Evolutionary conservation across 176 grass and related monocot genomes (phyloP).

Genomic region (Oryza australiensis): DNA sequence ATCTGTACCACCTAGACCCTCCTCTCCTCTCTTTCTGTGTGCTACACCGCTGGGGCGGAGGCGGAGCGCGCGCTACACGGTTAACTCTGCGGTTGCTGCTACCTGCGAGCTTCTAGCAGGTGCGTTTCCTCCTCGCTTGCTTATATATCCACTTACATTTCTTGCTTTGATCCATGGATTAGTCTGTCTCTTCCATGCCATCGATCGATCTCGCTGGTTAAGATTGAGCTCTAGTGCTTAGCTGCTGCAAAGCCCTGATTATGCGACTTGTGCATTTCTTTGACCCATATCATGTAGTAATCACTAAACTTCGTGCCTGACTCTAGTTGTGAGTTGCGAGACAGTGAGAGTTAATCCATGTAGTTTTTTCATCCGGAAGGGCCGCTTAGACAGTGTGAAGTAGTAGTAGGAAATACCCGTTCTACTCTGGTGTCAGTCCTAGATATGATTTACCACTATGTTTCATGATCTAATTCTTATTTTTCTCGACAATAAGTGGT

Average conservation of each 20-base stretch:
- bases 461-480: not conserved
- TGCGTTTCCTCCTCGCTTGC: not conserved
- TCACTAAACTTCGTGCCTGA: not conserved
- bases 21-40: not conserved
- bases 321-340: not conserved
- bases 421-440: not conserved
- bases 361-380: slow-evolving; percentile 1
- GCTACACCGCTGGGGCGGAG: not conserved
- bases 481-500: not conserved
- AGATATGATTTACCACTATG: not conserved
- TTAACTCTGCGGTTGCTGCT: not conserved
- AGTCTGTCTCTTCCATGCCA: not conserved
- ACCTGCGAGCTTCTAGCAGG: not conserved
- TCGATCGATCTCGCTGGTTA: not conserved
- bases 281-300: not conserved
- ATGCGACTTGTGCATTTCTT: slow-evolving; percentile 2
- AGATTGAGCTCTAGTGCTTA: not conserved
- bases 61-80: not conserved
- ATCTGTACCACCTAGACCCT: not conserved
- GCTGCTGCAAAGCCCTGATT: not conserved
- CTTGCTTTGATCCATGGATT: not conserved
- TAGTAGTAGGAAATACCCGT: not conserved
- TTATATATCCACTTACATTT: not conserved
- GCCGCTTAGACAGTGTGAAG: too few species aligned
- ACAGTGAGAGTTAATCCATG: too few species aligned